Conservation (phyloP, 2,329 filamentous ascomycete genomes). For the Beauveria scarabaeidicola region DNA sequence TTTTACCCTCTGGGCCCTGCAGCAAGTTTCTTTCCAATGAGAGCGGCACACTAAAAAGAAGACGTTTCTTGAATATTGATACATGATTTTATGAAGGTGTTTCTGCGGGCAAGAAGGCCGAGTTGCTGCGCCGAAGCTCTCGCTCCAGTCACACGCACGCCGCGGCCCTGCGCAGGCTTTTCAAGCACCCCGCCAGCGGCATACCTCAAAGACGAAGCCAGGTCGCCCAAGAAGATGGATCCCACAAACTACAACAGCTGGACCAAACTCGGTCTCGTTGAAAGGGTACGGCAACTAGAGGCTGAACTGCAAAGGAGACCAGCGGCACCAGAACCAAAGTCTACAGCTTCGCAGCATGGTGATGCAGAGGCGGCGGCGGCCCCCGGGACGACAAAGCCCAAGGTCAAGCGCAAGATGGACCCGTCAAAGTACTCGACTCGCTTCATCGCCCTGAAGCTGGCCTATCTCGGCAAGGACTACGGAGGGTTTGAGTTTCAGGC, state of each 20-base stretch:
- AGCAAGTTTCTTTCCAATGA: slow-evolving; percentile 2
- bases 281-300: slow-evolving; percentile 61
- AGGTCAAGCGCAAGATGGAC: slow-evolving; percentile 55
- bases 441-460: slow-evolving; percentile 83
- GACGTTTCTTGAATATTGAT: neutral
- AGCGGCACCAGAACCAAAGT: slow-evolving; percentile 16
- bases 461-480: slow-evolving; percentile 85
- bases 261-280: slow-evolving; percentile 60
- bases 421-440: slow-evolving; percentile 74
- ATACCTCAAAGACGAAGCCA: slow-evolving; percentile 13
- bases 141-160: neutral
- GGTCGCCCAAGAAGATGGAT: slow-evolving; percentile 17
- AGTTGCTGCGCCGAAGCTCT: slow-evolving; percentile 1
- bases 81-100: slow-evolving; percentile 6
- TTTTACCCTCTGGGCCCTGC: slow-evolving; percentile 8
- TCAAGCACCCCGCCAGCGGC: neutral
- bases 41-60: neutral
- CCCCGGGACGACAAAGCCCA: slow-evolving; percentile 26
- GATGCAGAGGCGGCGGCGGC: neutral
- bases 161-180: neutral
- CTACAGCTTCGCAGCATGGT: slow-evolving; percentile 8
- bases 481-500: slow-evolving; percentile 87
- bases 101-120: slow-evolving; percentile 2
- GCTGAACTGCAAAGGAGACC: slow-evolving; percentile 47
- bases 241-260: slow-evolving; percentile 52